Evolutionary conservation across 345 rosid species (phyloP), one percentile per base, ranked within the genome.

Genomic region (Salix suchowensis): DNA sequence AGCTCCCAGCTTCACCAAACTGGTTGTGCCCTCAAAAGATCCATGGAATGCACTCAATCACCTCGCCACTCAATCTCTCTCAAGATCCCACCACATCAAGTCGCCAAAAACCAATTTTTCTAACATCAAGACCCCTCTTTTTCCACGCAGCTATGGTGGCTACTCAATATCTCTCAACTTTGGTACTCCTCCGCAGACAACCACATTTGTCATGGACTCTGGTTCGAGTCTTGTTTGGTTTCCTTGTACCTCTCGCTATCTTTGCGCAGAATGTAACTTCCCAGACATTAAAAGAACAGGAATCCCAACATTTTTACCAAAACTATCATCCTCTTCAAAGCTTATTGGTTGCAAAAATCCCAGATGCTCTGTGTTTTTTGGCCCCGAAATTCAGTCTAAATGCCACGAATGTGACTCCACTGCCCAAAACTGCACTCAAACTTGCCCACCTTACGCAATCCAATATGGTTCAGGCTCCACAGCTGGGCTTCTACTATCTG

Each of bases 181-280:
- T 77, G 98, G 98, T 6, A 91, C 94, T 5, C 97, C 97, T n/a
- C 88, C 97, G 6, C 97, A 93, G 79, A 77, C 82, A 15, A 74
- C 81, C 70, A 72, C 83, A 15, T 85, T 91, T 80, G 36, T 91
- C 37, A 81, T 93, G 87, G 98, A 95, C 81, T 90, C 98, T 0
- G 98, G 98, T 36, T 90, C 96, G 68, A 88, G 92, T 71, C 96
- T 95, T 44, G 87, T 91, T 34, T 91, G 98, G 98, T 88, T 91
- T 71, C 98, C 97, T 42, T 95, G 98, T 80, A 93, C 98, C 50
- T 84, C 93, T 7, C 84, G 82, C 26, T 91, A 93, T 77, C 79
- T 70, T 71, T 94, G 98, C 84, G 75, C 84, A 68, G 65, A 19
- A 4, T 94, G 98, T 79, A 11, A 50, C 60, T 90, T 91, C 85